These are phyloP conservation scores for Cordyceps cateniannulata DNA, from an alignment of 2,329 filamentous ascomycete species.

Conservation along the genomic window DNA sequence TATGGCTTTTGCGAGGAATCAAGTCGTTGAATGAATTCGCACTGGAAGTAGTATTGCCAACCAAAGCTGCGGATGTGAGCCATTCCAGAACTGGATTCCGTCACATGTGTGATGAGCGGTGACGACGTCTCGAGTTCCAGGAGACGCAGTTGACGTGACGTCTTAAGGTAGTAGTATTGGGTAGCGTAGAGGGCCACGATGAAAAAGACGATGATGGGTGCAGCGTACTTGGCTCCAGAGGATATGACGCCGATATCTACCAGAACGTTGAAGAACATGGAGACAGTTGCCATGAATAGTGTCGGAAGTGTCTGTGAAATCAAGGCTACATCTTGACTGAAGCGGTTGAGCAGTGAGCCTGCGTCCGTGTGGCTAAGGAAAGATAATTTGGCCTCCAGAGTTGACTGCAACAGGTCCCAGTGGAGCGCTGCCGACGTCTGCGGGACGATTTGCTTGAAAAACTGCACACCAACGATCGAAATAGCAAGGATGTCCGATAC, in stretches of 20 bases:
- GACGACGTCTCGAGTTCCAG: conserved; percentile 30
- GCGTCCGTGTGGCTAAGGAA: conserved; percentile 14
- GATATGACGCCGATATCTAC: conserved; percentile 18
- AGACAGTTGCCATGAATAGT: conserved; percentile 17
- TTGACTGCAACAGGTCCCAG: neutral
- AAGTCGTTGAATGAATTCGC: conserved; percentile 39
- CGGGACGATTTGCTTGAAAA: neutral
- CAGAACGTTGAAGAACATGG: conserved; percentile 20
- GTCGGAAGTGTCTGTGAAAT: conserved; percentile 21
- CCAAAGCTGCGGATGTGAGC: conserved; percentile 46
- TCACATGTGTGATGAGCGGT: conserved; percentile 28
- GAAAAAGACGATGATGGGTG: conserved; percentile 21
- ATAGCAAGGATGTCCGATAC: neutral
- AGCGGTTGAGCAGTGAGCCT: conserved; percentile 15
- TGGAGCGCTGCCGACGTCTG: neutral
- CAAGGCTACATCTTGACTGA: conserved; percentile 23
- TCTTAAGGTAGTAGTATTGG: conserved; percentile 27
- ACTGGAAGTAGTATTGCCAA: conserved; percentile 38
- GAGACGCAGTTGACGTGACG: conserved; percentile 29
- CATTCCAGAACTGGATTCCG: conserved; percentile 40
- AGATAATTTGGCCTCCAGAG: conserved; percentile 10
- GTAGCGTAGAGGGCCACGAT: conserved; percentile 21
- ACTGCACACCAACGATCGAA: neutral
- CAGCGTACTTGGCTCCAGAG: conserved; percentile 23
- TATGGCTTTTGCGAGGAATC: conserved; percentile 47